A percentile compares a stretch with the other conserved stretches of the same genome.
Conservation (phyloP, 768 basidiomycete genomes). For the Kwoniella botswanensis region DNA sequence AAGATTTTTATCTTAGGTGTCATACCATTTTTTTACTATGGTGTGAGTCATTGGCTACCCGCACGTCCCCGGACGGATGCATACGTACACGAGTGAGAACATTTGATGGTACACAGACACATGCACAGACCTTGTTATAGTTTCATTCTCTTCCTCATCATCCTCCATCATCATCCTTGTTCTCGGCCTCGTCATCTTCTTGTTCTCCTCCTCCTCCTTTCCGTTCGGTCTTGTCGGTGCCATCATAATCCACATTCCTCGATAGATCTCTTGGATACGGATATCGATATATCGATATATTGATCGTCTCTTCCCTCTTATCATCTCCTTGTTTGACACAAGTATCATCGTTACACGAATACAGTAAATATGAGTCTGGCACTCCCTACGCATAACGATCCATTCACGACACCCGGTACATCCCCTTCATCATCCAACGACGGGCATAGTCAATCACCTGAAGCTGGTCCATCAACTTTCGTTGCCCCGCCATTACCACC, state of each 20-base stretch:
- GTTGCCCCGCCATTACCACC: slow-evolving; percentile 24
- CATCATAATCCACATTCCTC: background rate
- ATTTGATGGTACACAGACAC: no score
- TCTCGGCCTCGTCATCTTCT: background rate
- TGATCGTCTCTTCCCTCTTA: no score
- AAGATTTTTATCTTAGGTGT: background rate
- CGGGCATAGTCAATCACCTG: background rate
- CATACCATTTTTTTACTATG: background rate
- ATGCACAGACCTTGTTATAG: background rate
- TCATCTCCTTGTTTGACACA: slow-evolving; percentile 5
- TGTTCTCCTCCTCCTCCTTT: background rate
- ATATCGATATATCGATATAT: background rate
- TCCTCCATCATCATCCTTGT: background rate
- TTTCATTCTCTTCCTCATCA: background rate
- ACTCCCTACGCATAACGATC: slow-evolving; percentile 17
- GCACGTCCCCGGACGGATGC: background rate
- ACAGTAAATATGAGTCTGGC: slow-evolving; percentile 18
- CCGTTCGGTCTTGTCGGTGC: background rate
- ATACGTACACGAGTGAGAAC: no score
- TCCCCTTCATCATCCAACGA: slow-evolving; percentile 13
- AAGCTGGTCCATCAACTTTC: slow-evolving; percentile 7
- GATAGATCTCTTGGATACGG: background rate
- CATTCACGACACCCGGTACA: slow-evolving; percentile 14
- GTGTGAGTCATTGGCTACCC: background rate
- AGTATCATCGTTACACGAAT: background rate